Evolutionary conservation across 2,329 filamentous ascomycete genomes (phyloP).

Genomic region (Cadophora sp.): DNA sequence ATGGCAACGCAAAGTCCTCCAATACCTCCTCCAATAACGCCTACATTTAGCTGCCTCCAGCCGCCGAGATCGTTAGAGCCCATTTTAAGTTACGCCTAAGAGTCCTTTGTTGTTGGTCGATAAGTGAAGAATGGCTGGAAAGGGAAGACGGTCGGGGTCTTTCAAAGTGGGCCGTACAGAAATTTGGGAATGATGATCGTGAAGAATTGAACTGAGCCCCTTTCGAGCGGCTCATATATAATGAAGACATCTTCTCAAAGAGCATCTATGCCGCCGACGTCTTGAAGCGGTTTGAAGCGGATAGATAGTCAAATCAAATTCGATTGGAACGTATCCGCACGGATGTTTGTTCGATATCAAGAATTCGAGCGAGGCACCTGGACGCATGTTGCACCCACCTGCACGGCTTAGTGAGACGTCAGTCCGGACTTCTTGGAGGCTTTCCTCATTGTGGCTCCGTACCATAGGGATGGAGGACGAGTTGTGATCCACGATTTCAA

Average conservation of each 20-base stretch:
- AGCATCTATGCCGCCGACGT: constrained; percentile 3
- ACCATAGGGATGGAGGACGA: not conserved
- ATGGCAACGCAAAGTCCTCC: constrained; percentile 59
- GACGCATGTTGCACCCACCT: too few relatives aligned
- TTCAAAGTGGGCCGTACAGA: not conserved
- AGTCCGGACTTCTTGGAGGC: not conserved
- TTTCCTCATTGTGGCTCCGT: not conserved
- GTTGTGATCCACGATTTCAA: not conserved
- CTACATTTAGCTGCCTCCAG: constrained; percentile 31
- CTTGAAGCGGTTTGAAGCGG: constrained; percentile 11
- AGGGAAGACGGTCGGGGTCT: not conserved
- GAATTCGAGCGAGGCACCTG: too few relatives aligned
- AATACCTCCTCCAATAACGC: constrained; percentile 36
- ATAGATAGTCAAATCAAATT: not conserved
- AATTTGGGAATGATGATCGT: not conserved
- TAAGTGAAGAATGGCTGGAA: not conserved
- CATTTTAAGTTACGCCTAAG: constrained; percentile 20
- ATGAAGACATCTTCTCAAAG: not conserved
- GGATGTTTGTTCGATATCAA: not conserved
- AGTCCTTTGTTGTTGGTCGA: too few relatives aligned
- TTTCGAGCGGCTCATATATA: not conserved
- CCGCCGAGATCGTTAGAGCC: constrained; percentile 28
- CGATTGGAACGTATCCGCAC: not conserved
- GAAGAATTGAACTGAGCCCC: too few relatives aligned
- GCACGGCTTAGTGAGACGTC: not conserved